phyloP scores from a whole-genome alignment of 2,329 filamentous ascomycete genomes.

The Neonectria sp. region DNA sequence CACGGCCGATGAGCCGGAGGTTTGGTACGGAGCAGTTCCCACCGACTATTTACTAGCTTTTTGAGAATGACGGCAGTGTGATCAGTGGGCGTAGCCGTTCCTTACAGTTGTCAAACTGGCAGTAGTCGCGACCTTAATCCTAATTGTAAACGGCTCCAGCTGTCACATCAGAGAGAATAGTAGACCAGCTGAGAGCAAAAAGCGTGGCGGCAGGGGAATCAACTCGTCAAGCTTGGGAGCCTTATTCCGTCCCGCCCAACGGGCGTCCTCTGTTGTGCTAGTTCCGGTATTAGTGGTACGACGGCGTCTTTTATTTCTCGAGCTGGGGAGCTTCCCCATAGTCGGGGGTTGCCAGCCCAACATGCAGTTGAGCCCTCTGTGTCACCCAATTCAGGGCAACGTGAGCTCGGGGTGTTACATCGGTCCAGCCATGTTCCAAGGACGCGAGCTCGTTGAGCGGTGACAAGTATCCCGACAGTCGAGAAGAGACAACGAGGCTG shows the following conservation, averaged over 20 bases:
- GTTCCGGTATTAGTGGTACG: background rate
- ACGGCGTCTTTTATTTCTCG: background rate
- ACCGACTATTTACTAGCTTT: background rate
- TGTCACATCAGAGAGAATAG: background rate
- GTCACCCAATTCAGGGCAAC: background rate
- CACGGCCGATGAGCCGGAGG: background rate
- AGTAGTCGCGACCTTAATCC: background rate
- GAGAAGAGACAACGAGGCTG: background rate
- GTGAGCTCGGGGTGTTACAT: conserved; percentile 7
- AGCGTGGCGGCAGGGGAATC: background rate
- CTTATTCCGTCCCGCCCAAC: background rate
- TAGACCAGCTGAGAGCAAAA: background rate
- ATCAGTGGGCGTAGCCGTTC: background rate
- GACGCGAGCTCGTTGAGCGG: background rate
- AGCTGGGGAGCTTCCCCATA: background rate
- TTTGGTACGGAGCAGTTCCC: background rate
- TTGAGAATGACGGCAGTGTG: background rate
- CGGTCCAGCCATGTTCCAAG: background rate
- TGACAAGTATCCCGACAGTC: conserved; percentile 3
- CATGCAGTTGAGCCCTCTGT: conserved; percentile 2
- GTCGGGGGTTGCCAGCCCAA: background rate
- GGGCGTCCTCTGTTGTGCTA: background rate
- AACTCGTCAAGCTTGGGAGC: background rate
- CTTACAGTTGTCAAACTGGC: background rate
- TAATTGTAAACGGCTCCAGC: background rate